These are phyloP conservation scores for Turnera subulata DNA, from an alignment of 345 rosid species.

Conservation along the genomic window DNA sequence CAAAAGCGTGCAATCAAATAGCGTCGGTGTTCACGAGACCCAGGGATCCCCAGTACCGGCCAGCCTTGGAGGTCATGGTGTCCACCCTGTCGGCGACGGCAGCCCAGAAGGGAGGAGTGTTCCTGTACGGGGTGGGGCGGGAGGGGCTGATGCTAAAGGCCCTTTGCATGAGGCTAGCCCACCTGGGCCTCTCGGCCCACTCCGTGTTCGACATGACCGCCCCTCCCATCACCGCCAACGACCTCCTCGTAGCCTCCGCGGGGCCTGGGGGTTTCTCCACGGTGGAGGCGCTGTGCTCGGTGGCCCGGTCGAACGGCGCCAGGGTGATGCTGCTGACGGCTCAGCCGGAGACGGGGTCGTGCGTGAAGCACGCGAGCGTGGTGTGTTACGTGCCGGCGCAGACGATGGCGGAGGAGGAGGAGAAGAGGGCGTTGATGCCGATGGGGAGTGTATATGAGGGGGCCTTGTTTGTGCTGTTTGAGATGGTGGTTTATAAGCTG, in stretches of 20 bases:
- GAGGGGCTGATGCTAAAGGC: conserved; percentile 88
- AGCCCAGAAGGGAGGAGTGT: conserved; percentile 39
- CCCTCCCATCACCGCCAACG: conserved; percentile 58
- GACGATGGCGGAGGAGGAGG: conserved; percentile 70
- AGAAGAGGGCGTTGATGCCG: conserved; percentile 53
- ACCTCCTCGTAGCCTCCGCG: conserved; percentile 64
- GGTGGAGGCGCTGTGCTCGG: conserved; percentile 71
- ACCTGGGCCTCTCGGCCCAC: conserved; percentile 74
- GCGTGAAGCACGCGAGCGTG: conserved; percentile 54
- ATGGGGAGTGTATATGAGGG: conserved; percentile 95
- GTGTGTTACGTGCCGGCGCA: conserved; percentile 73
- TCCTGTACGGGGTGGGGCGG: conserved; percentile 86
- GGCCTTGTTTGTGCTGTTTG: conserved; percentile 81
- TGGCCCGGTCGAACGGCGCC: conserved; percentile 57
- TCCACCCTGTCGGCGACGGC: conserved; percentile 44
- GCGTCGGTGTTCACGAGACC: conserved; percentile 58
- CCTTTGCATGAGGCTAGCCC: conserved; percentile 80
- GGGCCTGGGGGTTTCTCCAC: conserved; percentile 56
- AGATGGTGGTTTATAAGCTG: conserved; percentile 71
- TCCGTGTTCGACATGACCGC: conserved; percentile 78
- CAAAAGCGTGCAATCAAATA: conserved; percentile 57
- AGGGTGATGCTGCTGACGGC: conserved; percentile 62
- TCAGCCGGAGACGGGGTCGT: conserved; percentile 57
- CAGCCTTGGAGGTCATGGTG: conserved; percentile 49
- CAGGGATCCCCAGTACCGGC: conserved; percentile 42